A percentile compares a stretch with the other conserved stretches of the same genome.
phyloP scores from a whole-genome alignment of 805 yeast genomes.

The Trichomonascus vanleenenianus region DNA sequence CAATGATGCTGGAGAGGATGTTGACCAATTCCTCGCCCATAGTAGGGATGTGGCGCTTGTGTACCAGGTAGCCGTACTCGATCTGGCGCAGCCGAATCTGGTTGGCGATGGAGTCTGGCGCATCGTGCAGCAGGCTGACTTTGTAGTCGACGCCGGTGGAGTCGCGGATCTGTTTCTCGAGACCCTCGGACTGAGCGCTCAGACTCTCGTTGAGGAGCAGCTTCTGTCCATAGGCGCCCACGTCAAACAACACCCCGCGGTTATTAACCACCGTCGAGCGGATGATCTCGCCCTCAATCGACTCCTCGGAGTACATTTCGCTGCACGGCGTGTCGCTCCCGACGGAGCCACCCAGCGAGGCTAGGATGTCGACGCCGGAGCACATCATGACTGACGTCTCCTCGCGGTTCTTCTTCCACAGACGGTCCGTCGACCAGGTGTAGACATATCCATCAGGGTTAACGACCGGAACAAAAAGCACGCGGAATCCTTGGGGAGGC shows the following conservation, averaged over 20 bases:
- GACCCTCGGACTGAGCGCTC: conserved; percentile 62
- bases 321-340: conserved; percentile 59
- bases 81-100: conserved; percentile 75
- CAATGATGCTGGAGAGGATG: conserved; percentile 1
- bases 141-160: conserved; percentile 56
- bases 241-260: conserved; percentile 44
- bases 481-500: conserved; percentile 11
- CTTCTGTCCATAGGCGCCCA: conserved; percentile 76
- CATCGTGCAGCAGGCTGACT: conserved; percentile 70
- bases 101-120: conserved; percentile 31
- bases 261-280: conserved; percentile 14
- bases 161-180: conserved; percentile 58
- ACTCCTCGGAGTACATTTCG: conserved; percentile 68
- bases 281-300: conserved; percentile 62
- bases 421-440: conserved; percentile 70
- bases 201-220: conserved; percentile 79
- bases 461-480: conserved; percentile 61
- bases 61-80: conserved; percentile 77
- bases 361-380: conserved; percentile 73
- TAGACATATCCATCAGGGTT: conserved; percentile 90
- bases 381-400: conserved; percentile 59
- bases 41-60: conserved; percentile 59
- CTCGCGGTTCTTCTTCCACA: conserved; percentile 89
- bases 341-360: conserved; percentile 57
- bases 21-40: conserved; percentile 69